Base-by-base conservation (phyloP, 202 grass and related monocot species). In the Hordeum pubiflorum region DNA sequence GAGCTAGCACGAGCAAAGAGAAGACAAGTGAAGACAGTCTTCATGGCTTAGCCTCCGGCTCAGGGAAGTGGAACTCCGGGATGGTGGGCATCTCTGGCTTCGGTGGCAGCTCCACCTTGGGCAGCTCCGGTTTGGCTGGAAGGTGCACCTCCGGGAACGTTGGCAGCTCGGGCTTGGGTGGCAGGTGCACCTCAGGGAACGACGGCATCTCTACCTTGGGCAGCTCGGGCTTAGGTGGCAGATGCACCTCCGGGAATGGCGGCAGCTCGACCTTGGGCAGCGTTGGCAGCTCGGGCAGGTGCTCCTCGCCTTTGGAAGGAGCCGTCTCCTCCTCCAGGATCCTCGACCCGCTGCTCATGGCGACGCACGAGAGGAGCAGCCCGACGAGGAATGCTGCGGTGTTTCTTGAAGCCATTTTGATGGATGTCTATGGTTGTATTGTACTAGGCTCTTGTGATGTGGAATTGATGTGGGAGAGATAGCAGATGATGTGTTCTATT, bases 21-120 rank as follows among this genome's bases (percentile, higher is more conserved):
- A 9, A 10, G 18, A 66, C 10, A 67, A 39, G 2, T 40, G 34
- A 38, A 67, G 5, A 13, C 6, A 69, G 20, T 44, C 21, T 12
- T 76, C 75, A 77, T 13, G 58, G 75, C 61, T 66, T 66, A 3
- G 63, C 2, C 32, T 56, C 41, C 5, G 55, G 56, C 43, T 43
- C 63, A 1, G 72, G 72, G 56, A 86, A 86, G 72, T 82, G 73
- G 72, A 71, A 71, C 29, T 76, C 85, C 0, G 86, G 67, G 14
- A 70, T 46, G 60, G 66, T 37, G 26, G 24, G 86, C 0, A 84
- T 7, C 50, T 83, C 74, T 0, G 70, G 61, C 50, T 68, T 75
- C 0, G 83, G 59, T 0, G 76, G 68, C 58, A 58, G 18, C 43
- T 41, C 61, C 5, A 65, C 63, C 63, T 65, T 65, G 3, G 63